Evolutionary conservation across 75 land plant genomes (phyloP), one percentile per base, ranked within the genome.

Genomic region (Sequoia sempervirens): DNA sequence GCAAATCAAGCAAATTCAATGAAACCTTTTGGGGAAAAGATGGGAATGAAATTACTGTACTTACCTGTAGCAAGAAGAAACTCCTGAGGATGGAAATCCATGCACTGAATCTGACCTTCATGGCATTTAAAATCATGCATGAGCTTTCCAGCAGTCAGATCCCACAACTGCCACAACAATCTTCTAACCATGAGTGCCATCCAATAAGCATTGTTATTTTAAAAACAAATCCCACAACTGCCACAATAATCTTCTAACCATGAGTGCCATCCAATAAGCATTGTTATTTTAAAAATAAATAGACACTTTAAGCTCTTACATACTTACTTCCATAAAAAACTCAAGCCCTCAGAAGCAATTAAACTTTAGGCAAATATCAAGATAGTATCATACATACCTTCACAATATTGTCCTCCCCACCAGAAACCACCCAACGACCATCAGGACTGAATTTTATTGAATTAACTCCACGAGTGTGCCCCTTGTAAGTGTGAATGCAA

Each of bases 391-490:
- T 81, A 58, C 84, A 23, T 86, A 96, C 96, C 96, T 96, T 96
- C 9, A 96, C 94, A n/a, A 87, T 56, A 81, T 91, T 92, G 85
- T 96, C 98, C 75, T 91, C 91, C 28, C 98, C 96, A 69, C 98
- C 94, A 85, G 98, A 94, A 73, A 94, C 98, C 68, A 96, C 93
- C 98, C 98, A 96, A 30, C 94, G 93, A 28, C 98, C 98, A 90
- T 96, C 98, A 50, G 96, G 98, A 80, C 93, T 94, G 82, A 96
- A 96, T 80, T 87, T 93, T 70, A 96, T 90, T 12, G 90, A 70
- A 83, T 90, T 94, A 80, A 96, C 89, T n/a, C 98, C 96, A 58
- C 92, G 89, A 75, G 91, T 94, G 72, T 96, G 98, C 41, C 98
- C 98, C 73, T 93, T 96, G 81, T 96, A 96, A 1, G 98, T 96